phyloP scores from a whole-genome alignment of 2,329 filamentous ascomycete species.

The Monilinia polystroma region DNA sequence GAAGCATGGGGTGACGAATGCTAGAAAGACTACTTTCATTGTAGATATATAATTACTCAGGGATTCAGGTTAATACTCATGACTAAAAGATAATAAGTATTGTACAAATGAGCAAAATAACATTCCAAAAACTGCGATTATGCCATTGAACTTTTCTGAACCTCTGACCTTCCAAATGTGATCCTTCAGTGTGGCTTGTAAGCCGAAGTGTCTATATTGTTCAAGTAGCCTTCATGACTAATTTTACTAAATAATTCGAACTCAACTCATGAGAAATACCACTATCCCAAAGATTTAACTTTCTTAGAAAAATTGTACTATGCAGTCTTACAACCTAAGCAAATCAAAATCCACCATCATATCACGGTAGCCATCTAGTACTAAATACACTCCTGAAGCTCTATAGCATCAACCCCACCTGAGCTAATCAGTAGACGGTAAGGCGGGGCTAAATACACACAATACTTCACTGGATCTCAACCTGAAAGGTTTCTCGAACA shows the following conservation, averaged over 20 bases:
- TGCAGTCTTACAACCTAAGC: background rate
- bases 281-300: background rate
- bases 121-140: background rate
- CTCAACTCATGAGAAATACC: background rate
- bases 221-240: background rate
- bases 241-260: background rate
- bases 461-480: background rate
- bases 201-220: background rate
- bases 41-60: background rate
- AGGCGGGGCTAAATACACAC: background rate
- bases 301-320: background rate
- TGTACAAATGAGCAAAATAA: background rate
- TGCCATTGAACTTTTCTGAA: background rate
- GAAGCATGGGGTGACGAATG: background rate
- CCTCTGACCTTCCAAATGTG: background rate
- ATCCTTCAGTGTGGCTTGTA: background rate
- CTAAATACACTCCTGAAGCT: background rate
- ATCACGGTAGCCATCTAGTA: background rate
- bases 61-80: background rate
- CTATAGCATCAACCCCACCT: background rate
- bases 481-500: constrained; percentile 5
- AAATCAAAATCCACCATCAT: too few species aligned
- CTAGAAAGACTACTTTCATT: constrained; percentile 6
- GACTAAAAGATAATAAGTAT: constrained; percentile 2
- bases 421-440: background rate